These are phyloP conservation scores for Linum lewisii DNA, from an alignment of 345 rosid species.

Conservation along the genomic window DNA sequence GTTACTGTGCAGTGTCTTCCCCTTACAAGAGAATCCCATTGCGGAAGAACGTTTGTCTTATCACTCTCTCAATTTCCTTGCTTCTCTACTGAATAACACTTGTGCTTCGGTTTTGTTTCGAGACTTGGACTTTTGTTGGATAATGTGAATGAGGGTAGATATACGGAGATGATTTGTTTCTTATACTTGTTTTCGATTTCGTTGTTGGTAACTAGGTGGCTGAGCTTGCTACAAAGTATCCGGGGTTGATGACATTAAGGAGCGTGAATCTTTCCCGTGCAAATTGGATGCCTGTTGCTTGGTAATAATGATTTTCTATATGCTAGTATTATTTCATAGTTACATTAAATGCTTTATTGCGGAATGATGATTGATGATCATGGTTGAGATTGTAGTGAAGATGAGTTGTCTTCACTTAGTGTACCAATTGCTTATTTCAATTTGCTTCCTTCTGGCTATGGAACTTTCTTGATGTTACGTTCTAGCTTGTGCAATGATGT, in stretches of 20 bases:
- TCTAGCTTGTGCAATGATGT: no score
- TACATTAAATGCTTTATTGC: background rate
- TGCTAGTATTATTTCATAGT: background rate
- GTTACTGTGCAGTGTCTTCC: conserved; percentile 46
- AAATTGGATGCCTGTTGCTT: conserved; percentile 92
- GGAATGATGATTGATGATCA: background rate
- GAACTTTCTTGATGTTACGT: no score
- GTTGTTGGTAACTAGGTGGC: conserved; percentile 27
- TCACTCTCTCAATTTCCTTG: background rate
- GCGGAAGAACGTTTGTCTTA: conserved; percentile 35
- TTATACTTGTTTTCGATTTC: background rate
- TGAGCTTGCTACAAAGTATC: conserved; percentile 36
- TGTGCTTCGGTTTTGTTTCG: background rate
- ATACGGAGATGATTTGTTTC: no score
- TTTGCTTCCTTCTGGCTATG: no score
- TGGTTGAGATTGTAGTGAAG: background rate
- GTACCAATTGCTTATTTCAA: background rate
- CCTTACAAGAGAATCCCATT: conserved; percentile 63
- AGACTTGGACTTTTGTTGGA: no score
- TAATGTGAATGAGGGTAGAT: no score
- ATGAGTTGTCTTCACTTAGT: background rate
- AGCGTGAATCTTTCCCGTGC: conserved; percentile 80
- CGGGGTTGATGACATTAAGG: conserved; percentile 39
- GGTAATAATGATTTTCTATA: conserved; percentile 32
- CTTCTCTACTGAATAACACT: background rate